These are phyloP conservation scores for Trypanosoma scelopori DNA, from an alignment of 208 protist species.

Conservation along the genomic window DNA sequence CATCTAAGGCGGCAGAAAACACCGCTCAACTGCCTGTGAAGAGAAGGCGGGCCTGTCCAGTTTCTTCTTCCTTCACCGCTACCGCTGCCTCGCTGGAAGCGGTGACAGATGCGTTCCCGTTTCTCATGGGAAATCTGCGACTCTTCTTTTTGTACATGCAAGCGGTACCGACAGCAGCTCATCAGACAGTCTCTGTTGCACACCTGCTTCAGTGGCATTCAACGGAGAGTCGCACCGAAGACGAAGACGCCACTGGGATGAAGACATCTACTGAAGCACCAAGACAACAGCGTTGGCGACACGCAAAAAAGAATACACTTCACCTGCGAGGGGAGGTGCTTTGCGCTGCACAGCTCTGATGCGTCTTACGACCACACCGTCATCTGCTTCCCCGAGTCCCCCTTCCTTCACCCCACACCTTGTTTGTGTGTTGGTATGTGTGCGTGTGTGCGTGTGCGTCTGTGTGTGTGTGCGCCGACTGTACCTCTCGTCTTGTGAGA, in stretches of 20 bases:
- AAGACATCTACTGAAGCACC: not conserved
- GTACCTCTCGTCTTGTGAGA: too few species aligned
- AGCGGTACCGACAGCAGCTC: not conserved
- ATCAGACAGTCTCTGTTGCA: slow-evolving; percentile 7
- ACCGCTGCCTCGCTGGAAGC: not conserved
- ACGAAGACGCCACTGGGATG: not conserved
- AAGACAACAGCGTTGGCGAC: slow-evolving; percentile 5
- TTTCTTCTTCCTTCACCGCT: not conserved
- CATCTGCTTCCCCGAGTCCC: slow-evolving; percentile 15
- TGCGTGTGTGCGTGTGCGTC: too few species aligned
- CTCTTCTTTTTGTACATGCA: slow-evolving; percentile 26
- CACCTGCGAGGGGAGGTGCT: slow-evolving; percentile 12
- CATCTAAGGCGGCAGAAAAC: not conserved
- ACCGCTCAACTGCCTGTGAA: not conserved
- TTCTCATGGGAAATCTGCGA: slow-evolving; percentile 17
- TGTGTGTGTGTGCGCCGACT: too few species aligned
- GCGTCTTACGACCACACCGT: not conserved
- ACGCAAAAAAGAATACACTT: not conserved
- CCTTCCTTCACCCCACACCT: too few species aligned
- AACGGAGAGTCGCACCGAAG: not conserved
- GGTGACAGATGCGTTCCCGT: not conserved
- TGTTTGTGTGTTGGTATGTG: too few species aligned
- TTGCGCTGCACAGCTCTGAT: slow-evolving; percentile 24
- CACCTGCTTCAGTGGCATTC: slow-evolving; percentile 20
- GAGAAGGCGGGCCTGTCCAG: not conserved